phyloP scores from a whole-genome alignment of 148 eudicot genomes.

The Heliosperma pusillum region DNA sequence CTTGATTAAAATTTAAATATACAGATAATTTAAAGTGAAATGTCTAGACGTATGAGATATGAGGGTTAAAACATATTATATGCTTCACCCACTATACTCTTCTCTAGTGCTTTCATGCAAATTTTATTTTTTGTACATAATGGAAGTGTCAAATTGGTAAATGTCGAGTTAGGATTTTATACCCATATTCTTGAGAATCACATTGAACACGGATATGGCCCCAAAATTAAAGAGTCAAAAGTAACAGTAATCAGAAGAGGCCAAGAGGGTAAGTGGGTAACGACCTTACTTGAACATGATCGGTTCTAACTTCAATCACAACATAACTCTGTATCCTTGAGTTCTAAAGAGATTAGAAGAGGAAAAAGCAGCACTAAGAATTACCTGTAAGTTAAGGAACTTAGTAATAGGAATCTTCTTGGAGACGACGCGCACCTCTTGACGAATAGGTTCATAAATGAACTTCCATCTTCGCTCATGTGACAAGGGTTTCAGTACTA shows the following conservation, averaged over 20 bases:
- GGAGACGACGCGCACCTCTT: constrained; percentile 75
- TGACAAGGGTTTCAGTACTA: constrained; percentile 80
- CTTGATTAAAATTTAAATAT: too few species aligned
- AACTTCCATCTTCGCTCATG: constrained; percentile 72
- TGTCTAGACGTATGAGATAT: neutral
- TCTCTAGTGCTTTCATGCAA: neutral
- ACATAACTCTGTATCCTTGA: neutral
- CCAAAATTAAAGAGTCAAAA: neutral
- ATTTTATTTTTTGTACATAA: too few species aligned
- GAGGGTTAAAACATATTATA: neutral
- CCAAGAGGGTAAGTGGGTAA: neutral
- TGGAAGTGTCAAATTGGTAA: too few species aligned
- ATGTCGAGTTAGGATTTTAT: neutral
- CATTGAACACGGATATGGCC: neutral
- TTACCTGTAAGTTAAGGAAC: constrained; percentile 79
- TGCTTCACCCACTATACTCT: neutral
- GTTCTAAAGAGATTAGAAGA: neutral
- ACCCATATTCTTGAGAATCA: neutral
- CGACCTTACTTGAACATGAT: neutral
- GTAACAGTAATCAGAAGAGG: neutral
- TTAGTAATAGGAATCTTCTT: constrained; percentile 87
- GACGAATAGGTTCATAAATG: constrained; percentile 64
- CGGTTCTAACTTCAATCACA: too few species aligned
- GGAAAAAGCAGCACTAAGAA: neutral
- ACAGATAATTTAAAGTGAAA: neutral